A percentile compares a stretch with the other conserved stretches of the same genome.
These are phyloP conservation scores for Erodium trifolium DNA, from an alignment of 441 rosid genomes.

Conservation along the genomic window DNA sequence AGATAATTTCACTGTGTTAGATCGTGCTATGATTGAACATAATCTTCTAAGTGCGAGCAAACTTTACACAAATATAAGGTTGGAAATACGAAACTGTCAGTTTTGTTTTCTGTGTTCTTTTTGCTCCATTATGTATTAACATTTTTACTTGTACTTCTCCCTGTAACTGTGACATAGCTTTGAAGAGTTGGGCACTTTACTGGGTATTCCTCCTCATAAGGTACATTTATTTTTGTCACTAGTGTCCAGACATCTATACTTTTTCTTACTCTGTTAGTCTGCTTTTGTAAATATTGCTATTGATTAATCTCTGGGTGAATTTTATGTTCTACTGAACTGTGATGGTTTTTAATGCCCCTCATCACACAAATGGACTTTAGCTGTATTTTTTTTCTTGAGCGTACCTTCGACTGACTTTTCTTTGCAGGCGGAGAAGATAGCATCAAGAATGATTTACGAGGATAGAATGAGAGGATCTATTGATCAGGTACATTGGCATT, in stretches of 20 bases:
- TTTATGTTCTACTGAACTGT: neutral
- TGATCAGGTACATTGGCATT: constrained; percentile 58
- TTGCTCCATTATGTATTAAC: neutral
- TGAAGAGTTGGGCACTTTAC: constrained; percentile 90
- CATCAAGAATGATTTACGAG: constrained; percentile 91
- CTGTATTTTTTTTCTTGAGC: no score
- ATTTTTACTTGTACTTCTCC: constrained; percentile 11
- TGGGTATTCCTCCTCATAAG: constrained; percentile 91
- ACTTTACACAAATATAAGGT: constrained; percentile 95
- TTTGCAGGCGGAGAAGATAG: constrained; percentile 93
- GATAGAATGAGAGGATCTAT: constrained; percentile 98
- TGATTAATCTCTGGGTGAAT: neutral
- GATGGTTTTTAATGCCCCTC: neutral
- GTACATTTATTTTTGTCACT: constrained; percentile 22
- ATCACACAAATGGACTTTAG: neutral
- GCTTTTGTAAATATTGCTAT: neutral
- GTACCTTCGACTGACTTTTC: constrained; percentile 2
- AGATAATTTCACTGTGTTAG: constrained; percentile 90
- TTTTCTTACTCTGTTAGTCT: no score
- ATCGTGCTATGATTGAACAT: constrained; percentile 98
- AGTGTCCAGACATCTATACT: no score
- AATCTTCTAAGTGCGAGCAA: constrained; percentile 96
- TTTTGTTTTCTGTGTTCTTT: constrained; percentile 5
- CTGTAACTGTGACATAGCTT: constrained; percentile 38
- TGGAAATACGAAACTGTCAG: constrained; percentile 17